Evolutionary conservation across 2,329 filamentous ascomycete species (phyloP), one percentile per base, ranked within the genome.

Genomic region (Hypoxylon sp.): DNA sequence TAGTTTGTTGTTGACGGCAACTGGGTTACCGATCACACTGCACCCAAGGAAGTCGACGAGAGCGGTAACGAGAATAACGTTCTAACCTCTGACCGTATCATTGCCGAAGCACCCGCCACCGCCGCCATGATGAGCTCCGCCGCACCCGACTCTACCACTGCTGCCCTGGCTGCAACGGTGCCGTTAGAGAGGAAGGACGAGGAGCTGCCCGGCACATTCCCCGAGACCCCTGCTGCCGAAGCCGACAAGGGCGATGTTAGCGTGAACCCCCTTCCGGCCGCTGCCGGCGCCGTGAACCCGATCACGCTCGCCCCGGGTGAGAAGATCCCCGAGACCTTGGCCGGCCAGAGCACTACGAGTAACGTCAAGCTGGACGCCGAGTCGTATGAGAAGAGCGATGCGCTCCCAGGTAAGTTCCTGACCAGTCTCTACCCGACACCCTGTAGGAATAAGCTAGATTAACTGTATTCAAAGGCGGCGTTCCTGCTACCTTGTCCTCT

Each of bases 1-100:
- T 74, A 97, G 94, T 99, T 97, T 75, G 90, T 99, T 69, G 94
- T 97, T 66, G 92, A 99, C 83, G 91, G 90, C 67, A 85, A 84
- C 68, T 99, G 95, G 95, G 87, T 87, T 47, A 90, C 88, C 74
- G 93, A 97, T 77, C 86, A 88, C 69, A 86, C 87, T 57, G 89
- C 88, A 37, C 90, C 90, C 58, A 88, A 89, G 77, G 93, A 97
- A 78, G 85, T 86, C 71, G 94, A 97, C 81, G 83, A 84, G 65
- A 82, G 87, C 70, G 89, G 90, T 70, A 97, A 94, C 83, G 81
- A 92, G 69, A 98, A 98, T 83, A 98, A 98, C 85, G 87, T 97
- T 64, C 84, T 99, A 55, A 84, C 85, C 35, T 86, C 89, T 55
- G 85, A 92, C 62, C 83, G 91, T 71, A 89, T 97, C 49, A 67